These are phyloP conservation scores for Boletus rubroflammeus DNA, from an alignment of 768 basidiomycete genomes.

Conservation along the genomic window DNA sequence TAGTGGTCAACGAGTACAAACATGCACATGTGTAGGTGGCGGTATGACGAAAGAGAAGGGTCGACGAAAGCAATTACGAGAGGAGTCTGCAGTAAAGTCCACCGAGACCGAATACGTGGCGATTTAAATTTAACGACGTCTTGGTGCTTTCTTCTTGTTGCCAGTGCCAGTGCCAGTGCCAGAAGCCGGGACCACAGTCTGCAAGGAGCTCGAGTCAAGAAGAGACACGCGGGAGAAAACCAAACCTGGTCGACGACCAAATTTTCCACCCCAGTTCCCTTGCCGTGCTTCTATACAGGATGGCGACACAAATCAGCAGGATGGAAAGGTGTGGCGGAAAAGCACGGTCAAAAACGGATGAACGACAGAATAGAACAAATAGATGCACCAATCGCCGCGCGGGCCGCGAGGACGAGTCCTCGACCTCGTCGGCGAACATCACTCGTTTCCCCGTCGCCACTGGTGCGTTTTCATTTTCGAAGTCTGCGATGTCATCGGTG, in stretches of 20 bases:
- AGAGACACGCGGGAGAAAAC: neutral
- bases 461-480: conserved; percentile 18
- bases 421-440: conserved; percentile 20
- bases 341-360: neutral
- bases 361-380: neutral
- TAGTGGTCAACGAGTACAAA: neutral
- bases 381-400: conserved; percentile 25
- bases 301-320: neutral
- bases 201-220: conserved; percentile 4
- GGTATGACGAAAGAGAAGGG: neutral
- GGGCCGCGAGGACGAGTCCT: conserved; percentile 24
- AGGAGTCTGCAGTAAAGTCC: neutral
- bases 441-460: conserved; percentile 24
- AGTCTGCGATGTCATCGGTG: conserved; percentile 25
- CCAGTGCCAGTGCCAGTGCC: neutral
- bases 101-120: neutral
- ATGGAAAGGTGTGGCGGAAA: neutral
- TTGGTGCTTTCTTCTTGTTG: conserved; percentile 23
- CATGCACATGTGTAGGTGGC: neutral
- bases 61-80: neutral
- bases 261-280: conserved; percentile 12
- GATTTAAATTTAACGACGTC: conserved; percentile 20
- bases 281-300: conserved; percentile 24
- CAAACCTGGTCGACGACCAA: conserved; percentile 23
- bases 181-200: conserved; percentile 1